A percentile compares a stretch with the other conserved stretches of the same genome.
These are phyloP conservation scores for Piper betle DNA, from an alignment of 164 flowering plant genomes.

Conservation along the genomic window DNA sequence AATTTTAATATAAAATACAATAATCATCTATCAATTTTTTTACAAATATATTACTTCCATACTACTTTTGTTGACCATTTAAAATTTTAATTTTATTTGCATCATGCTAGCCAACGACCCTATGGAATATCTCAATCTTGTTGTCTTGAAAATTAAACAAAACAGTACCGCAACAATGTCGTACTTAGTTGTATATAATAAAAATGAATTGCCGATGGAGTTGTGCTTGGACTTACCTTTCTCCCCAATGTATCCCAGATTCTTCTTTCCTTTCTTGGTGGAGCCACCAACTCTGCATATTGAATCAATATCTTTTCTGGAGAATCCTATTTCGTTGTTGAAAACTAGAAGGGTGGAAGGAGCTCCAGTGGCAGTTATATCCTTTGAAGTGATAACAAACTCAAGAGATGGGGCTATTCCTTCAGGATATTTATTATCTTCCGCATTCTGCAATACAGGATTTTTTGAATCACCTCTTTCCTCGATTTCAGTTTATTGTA, in stretches of 20 bases:
- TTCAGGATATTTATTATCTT: constrained; percentile 48
- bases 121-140: too few relatives aligned
- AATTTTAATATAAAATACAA: too few relatives aligned
- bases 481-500: not conserved
- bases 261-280: constrained; percentile 47
- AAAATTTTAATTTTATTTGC: too few relatives aligned
- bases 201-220: not conserved
- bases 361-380: constrained; percentile 59
- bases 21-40: too few relatives aligned
- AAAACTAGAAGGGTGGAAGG: constrained; percentile 42
- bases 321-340: constrained; percentile 60
- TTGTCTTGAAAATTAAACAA: too few relatives aligned
- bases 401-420: constrained; percentile 50
- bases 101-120: too few relatives aligned
- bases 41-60: too few relatives aligned
- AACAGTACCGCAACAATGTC: too few relatives aligned
- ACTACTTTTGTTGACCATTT: too few relatives aligned
- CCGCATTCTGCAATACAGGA: constrained; percentile 39
- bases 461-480: not conserved
- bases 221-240: constrained; percentile 29
- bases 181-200: not conserved
- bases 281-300: constrained; percentile 58
- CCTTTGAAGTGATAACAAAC: constrained; percentile 44
- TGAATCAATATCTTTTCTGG: constrained; percentile 42
- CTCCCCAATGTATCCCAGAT: constrained; percentile 56